A percentile compares a stretch with the other conserved stretches of the same genome.
These are phyloP conservation scores for Linum trigynum DNA, from an alignment of 345 rosid species.

Conservation along the genomic window DNA sequence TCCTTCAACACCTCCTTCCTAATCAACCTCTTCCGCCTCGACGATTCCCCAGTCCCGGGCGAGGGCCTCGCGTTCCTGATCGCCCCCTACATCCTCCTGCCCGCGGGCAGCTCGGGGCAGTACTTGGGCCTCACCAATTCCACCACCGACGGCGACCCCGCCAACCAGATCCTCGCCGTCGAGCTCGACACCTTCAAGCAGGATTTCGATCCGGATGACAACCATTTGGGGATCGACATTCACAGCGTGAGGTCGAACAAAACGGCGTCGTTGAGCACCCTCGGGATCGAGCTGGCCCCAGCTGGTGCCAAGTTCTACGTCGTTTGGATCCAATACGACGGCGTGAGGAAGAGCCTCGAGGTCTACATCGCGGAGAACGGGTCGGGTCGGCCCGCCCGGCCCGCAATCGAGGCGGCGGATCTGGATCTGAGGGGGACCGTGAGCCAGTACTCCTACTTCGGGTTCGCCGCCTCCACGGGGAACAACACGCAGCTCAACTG, in stretches of 20 bases:
- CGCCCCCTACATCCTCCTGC: slow-evolving; percentile 28
- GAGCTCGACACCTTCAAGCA: slow-evolving; percentile 44
- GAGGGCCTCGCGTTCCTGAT: slow-evolving; percentile 50
- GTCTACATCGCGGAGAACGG: slow-evolving; percentile 35
- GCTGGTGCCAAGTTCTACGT: slow-evolving; percentile 15
- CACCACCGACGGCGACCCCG: slow-evolving; percentile 28
- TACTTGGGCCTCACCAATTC: slow-evolving; percentile 49
- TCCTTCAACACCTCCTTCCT: slow-evolving; percentile 48
- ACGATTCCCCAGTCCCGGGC: slow-evolving; percentile 15
- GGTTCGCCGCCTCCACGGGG: slow-evolving; percentile 52
- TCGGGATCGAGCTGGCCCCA: slow-evolving; percentile 16
- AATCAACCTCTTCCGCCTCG: slow-evolving; percentile 28
- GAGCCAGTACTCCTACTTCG: slow-evolving; percentile 34
- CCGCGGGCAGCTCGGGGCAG: slow-evolving; percentile 30
- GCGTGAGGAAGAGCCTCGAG: slow-evolving; percentile 19
- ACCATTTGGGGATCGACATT: slow-evolving; percentile 43
- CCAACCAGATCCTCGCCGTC: slow-evolving; percentile 39
- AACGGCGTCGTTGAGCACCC: slow-evolving; percentile 12
- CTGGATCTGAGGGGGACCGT: slow-evolving; percentile 32
- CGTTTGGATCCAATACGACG: slow-evolving; percentile 46
- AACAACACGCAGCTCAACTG: slow-evolving; percentile 32
- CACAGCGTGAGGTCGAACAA: slow-evolving; percentile 26
- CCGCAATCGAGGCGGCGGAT: slow-evolving; percentile 19
- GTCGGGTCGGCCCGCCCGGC: slow-evolving; percentile 16
- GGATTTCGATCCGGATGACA: slow-evolving; percentile 36